Conservation (phyloP, 306 rosid species). For the Coriaria nepalensis region DNA sequence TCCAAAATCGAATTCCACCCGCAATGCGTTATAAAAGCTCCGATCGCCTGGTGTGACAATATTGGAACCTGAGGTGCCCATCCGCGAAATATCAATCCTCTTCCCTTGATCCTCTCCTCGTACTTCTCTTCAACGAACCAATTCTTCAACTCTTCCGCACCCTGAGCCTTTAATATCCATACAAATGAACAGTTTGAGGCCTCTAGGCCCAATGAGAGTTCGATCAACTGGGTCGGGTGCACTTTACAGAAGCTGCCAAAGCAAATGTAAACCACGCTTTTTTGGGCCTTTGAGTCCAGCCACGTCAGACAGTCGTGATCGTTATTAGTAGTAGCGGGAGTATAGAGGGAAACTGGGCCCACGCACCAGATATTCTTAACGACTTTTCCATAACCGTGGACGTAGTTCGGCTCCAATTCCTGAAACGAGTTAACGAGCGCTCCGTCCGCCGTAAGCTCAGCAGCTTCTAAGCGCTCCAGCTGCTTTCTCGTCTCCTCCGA, state of each 20-base stretch:
- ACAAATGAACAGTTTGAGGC: slow-evolving; percentile 41
- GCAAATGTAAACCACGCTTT: slow-evolving; percentile 41
- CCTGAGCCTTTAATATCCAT: slow-evolving; percentile 36
- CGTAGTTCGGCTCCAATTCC: slow-evolving; percentile 17
- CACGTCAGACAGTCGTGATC: slow-evolving; percentile 32
- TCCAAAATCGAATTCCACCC: slow-evolving; percentile 23
- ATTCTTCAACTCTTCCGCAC: slow-evolving; percentile 21
- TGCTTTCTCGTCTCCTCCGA: background rate
- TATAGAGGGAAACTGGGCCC: slow-evolving; percentile 34
- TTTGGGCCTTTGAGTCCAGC: slow-evolving; percentile 26
- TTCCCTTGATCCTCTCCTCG: slow-evolving; percentile 34
- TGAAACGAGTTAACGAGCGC: slow-evolving; percentile 18
- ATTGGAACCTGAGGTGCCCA: slow-evolving; percentile 69
- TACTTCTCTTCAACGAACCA: slow-evolving; percentile 29
- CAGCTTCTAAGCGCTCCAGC: slow-evolving; percentile 1
- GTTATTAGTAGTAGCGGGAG: slow-evolving; percentile 21
- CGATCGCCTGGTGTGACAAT: slow-evolving; percentile 33
- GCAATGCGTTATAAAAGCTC: slow-evolving; percentile 30
- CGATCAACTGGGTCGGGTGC: slow-evolving; percentile 23
- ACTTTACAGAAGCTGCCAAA: slow-evolving; percentile 52
- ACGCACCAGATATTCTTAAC: slow-evolving; percentile 20
- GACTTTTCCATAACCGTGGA: slow-evolving; percentile 7
- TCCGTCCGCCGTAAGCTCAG: slow-evolving; percentile 16
- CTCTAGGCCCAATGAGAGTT: slow-evolving; percentile 49
- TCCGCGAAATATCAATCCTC: slow-evolving; percentile 40